Base-by-base conservation (phyloP, 225 moss, liverwort and hornwort genomes). In the Polytrichum formosum region DNA sequence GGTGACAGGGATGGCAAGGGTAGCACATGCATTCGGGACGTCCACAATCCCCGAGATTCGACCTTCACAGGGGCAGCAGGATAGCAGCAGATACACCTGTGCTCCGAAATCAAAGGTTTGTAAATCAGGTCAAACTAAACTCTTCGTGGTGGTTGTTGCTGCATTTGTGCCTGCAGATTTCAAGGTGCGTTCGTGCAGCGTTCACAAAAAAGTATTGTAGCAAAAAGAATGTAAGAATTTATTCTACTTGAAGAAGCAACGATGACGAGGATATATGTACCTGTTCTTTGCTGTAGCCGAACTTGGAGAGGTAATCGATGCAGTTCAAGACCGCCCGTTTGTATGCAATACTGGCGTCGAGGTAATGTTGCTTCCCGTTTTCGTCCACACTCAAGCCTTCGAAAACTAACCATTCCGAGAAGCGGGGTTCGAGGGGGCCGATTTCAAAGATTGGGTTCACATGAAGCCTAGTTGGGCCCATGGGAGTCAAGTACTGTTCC, bases 371-470 rank as follows among this genome's bases (percentile, higher is more conserved):
- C 68, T 84, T 85, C 66, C 93, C 93, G 53, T 85, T 72, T 67
- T 93, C 93, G 65, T 93, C 93, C 56, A 93, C 91, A 62, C 93
- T 93, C 65, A 93, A 65, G 13, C 93, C 93, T 66, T 93, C 93
- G 63, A 93, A 93, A 22, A 93, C 93, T 66, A 93, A 73, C 91
- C 91, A 93, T 74, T 93, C 93, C 0, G 93, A 93, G 73, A 93
- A 93, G 17, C 91, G 79, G 1, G 93, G 93, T 80, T 93, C 93
- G 70, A 93, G 61, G 7, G 93, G 93, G 5, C 93, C 90, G 74
- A 93, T 93, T 71, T 93, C 93, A 66, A 93, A 93, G 60, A 93
- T 90, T 6, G 93, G 93, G 71, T 93, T 91, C 71, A 93, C 93
- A 54, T 93, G 91, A 26, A 93, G 81, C 81, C 91, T 93, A 20